phyloP scores from a whole-genome alignment of 2,329 filamentous ascomycete species.

The Stylonectria norvegica region DNA sequence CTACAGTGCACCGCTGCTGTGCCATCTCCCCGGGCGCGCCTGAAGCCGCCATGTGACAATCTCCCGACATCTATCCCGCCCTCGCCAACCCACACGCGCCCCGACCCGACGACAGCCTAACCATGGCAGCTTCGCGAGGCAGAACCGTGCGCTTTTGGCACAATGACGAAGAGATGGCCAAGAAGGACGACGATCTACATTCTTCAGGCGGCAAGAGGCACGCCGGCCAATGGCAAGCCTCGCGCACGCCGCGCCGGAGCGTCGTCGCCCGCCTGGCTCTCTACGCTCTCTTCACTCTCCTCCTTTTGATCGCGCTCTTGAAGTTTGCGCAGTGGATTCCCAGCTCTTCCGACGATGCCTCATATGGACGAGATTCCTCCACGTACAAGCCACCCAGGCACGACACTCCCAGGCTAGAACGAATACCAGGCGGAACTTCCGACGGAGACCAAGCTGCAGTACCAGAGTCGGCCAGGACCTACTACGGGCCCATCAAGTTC shows the following conservation, averaged over 20 bases:
- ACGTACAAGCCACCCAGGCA: neutral
- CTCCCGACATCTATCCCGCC: conserved; percentile 1
- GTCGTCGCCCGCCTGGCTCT: conserved; percentile 51
- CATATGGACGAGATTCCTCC: neutral
- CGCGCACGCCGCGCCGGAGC: conserved; percentile 48
- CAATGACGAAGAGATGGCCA: conserved; percentile 54
- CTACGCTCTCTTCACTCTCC: conserved; percentile 42
- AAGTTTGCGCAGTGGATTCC: conserved; percentile 43
- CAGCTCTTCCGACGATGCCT: conserved; percentile 5
- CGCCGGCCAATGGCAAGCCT: conserved; percentile 38
- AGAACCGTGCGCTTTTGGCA: conserved; percentile 41
- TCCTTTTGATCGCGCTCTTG: conserved; percentile 49
- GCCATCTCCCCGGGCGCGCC: neutral
- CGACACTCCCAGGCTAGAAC: neutral
- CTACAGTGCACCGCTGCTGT: neutral
- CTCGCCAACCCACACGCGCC: conserved; percentile 2
- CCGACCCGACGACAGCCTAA: conserved; percentile 15
- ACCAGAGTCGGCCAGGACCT: conserved; percentile 42
- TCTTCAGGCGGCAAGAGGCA: conserved; percentile 25
- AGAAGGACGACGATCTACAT: conserved; percentile 57
- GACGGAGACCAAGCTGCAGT: conserved; percentile 1
- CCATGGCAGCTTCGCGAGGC: conserved; percentile 37
- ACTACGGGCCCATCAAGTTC: conserved; percentile 69
- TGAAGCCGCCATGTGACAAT: conserved; percentile 1
- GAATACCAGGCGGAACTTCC: neutral